Percentiles rank a stretch among this genome's conserved stretches.
Evolutionary conservation across 2,329 filamentous ascomycete species (phyloP).

Genomic region (Nothopassalora personata): DNA sequence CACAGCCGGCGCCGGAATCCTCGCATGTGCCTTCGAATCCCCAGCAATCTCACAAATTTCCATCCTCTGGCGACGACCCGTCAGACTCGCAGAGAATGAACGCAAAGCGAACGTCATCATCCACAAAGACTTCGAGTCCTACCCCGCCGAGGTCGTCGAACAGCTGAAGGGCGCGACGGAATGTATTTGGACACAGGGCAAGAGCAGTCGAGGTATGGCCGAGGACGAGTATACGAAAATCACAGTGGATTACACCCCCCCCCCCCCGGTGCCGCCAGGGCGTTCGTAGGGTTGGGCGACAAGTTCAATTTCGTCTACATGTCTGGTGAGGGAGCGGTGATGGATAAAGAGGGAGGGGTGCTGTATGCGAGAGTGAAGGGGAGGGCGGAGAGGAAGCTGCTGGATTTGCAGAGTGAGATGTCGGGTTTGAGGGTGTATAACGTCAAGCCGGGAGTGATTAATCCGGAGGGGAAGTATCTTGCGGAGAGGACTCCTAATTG

Average conservation of each 20-base stretch:
- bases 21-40: slow-evolving; percentile 35
- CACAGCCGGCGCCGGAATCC: slow-evolving; percentile 37
- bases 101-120: slow-evolving; percentile 60
- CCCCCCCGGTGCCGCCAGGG: slow-evolving; percentile 58
- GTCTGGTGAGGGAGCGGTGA: slow-evolving; percentile 59
- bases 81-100: slow-evolving; percentile 58
- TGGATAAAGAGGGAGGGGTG: slow-evolving; percentile 51
- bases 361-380: slow-evolving; percentile 63
- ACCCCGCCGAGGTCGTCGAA: slow-evolving; percentile 47
- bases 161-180: slow-evolving; percentile 60
- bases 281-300: slow-evolving; percentile 50
- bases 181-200: slow-evolving; percentile 70
- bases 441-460: slow-evolving; percentile 57
- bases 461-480: slow-evolving; percentile 35
- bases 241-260: slow-evolving; percentile 62
- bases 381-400: slow-evolving; percentile 55
- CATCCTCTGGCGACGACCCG: slow-evolving; percentile 61
- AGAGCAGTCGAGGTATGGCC: slow-evolving; percentile 36
- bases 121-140: slow-evolving; percentile 61
- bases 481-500: slow-evolving; percentile 12
- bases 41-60: slow-evolving; percentile 58
- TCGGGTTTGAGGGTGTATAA: slow-evolving; percentile 51
- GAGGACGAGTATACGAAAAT: slow-evolving; percentile 54
- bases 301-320: slow-evolving; percentile 68
- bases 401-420: slow-evolving; percentile 45